Evolutionary conservation across 2,329 filamentous ascomycete species (phyloP).

Genomic region (Endothia cerciana): DNA sequence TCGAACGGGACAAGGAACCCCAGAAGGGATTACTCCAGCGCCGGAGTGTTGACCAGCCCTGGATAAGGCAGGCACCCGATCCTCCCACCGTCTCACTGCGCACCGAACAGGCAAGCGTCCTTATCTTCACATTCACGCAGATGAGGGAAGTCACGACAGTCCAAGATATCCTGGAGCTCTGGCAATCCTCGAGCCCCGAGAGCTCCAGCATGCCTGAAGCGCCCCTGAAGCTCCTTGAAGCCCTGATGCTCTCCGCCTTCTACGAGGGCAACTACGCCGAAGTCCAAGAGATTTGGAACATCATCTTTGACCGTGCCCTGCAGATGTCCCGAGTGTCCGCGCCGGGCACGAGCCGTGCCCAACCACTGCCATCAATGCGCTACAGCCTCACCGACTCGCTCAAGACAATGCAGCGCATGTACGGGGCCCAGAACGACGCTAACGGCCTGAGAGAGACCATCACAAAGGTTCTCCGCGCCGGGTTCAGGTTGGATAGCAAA

Average conservation of each 20-base stretch:
- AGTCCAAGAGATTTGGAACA: constrained; percentile 69
- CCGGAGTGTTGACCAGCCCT: constrained; percentile 31
- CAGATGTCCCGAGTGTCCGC: constrained; percentile 44
- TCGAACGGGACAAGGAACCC: constrained; percentile 27
- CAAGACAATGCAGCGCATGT: constrained; percentile 52
- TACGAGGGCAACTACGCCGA: constrained; percentile 60
- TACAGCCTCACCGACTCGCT: constrained; percentile 57
- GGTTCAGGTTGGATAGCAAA: constrained; percentile 74
- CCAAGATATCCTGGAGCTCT: constrained; percentile 47
- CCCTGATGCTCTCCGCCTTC: constrained; percentile 70
- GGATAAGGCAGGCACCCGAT: constrained; percentile 33
- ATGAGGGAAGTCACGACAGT: constrained; percentile 44
- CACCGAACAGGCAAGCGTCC: constrained; percentile 45
- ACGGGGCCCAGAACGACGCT: constrained; percentile 45
- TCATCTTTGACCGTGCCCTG: constrained; percentile 59
- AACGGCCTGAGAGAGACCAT: constrained; percentile 56
- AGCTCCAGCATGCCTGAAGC: constrained; percentile 35
- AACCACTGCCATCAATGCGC: constrained; percentile 53
- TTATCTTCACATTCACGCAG: constrained; percentile 46
- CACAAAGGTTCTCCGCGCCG: constrained; percentile 60
- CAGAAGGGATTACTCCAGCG: not conserved
- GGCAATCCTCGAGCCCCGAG: constrained; percentile 43
- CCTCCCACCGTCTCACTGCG: constrained; percentile 36
- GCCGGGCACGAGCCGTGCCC: constrained; percentile 31
- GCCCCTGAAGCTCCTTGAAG: constrained; percentile 61